phyloP scores from a whole-genome alignment of 345 rosid genomes.

The Chamaenerion angustifolium region DNA sequence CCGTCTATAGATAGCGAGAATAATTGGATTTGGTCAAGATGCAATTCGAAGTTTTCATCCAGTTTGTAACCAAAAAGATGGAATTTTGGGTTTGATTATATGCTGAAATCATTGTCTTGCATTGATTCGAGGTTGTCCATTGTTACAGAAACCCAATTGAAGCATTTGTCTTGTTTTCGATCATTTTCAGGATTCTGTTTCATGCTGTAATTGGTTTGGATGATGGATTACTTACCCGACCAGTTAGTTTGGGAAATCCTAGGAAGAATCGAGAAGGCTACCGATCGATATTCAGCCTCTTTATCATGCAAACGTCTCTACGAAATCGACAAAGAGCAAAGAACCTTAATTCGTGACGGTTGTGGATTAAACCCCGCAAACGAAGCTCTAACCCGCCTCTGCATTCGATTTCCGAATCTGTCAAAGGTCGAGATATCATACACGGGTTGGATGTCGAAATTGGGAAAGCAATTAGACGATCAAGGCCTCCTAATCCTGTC shows the following conservation, averaged over 20 bases:
- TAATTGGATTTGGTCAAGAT: too few relatives aligned
- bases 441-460: constrained; percentile 83
- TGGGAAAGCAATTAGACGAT: constrained; percentile 72
- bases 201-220: constrained; percentile 3
- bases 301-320: constrained; percentile 50
- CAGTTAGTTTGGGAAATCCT: constrained; percentile 64
- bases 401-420: constrained; percentile 62
- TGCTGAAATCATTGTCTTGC: too few relatives aligned
- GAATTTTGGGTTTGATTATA: too few relatives aligned
- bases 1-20: too few relatives aligned
- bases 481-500: too few relatives aligned
- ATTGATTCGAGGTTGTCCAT: too few relatives aligned
- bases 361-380: constrained; percentile 76
- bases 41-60: too few relatives aligned
- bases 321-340: constrained; percentile 44
- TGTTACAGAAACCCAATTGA: too few relatives aligned
- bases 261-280: constrained; percentile 31
- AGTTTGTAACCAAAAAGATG: too few relatives aligned
- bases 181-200: too few relatives aligned
- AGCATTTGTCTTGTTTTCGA: too few relatives aligned
- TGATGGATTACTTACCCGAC: constrained; percentile 70
- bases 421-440: constrained; percentile 56
- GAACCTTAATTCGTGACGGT: constrained; percentile 49
- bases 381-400: constrained; percentile 50
- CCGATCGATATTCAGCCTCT: constrained; percentile 54